A percentile compares a stretch with the other conserved stretches of the same genome.
These are phyloP conservation scores for Poa pratensis DNA, from an alignment of 176 grass and related monocot genomes.

Conservation along the genomic window DNA sequence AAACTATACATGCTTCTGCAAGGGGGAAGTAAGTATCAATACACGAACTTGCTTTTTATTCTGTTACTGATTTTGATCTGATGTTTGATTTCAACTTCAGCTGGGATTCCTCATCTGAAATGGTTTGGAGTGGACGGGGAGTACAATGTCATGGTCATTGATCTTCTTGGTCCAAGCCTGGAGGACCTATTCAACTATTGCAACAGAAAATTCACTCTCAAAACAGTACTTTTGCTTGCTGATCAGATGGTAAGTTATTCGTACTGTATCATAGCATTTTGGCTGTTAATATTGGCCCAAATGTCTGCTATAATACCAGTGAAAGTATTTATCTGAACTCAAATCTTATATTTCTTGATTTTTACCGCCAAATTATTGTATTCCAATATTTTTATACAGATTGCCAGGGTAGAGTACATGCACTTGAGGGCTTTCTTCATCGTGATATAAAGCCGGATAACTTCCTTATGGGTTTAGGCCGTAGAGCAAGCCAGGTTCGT, in stretches of 20 bases:
- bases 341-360: neutral
- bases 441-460: conserved; percentile 97
- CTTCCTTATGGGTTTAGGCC: conserved; percentile 86
- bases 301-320: conserved; percentile 12
- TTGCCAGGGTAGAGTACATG: conserved; percentile 89
- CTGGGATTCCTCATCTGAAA: conserved; percentile 82
- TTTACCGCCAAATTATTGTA: conserved; percentile 14
- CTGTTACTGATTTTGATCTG: conserved; percentile 32
- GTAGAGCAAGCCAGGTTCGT: conserved; percentile 85
- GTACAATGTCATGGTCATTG: conserved; percentile 95
- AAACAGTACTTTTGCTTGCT: conserved; percentile 89
- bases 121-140: conserved; percentile 92
- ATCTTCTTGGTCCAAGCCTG: conserved; percentile 92
- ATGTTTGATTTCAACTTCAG: conserved; percentile 46
- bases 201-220: conserved; percentile 84
- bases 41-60: neutral
- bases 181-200: conserved; percentile 89
- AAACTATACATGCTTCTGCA: conserved; percentile 95
- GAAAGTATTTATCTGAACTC: neutral
- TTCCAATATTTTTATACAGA: conserved; percentile 54
- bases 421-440: conserved; percentile 92
- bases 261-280: conserved; percentile 6
- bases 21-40: conserved; percentile 76
- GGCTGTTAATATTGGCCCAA: conserved; percentile 12
- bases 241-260: conserved; percentile 72